Evolutionary conservation across 2,329 filamentous ascomycete species (phyloP), one percentile per base, ranked within the genome.

Genomic region (Endoconidiophora laricicola): DNA sequence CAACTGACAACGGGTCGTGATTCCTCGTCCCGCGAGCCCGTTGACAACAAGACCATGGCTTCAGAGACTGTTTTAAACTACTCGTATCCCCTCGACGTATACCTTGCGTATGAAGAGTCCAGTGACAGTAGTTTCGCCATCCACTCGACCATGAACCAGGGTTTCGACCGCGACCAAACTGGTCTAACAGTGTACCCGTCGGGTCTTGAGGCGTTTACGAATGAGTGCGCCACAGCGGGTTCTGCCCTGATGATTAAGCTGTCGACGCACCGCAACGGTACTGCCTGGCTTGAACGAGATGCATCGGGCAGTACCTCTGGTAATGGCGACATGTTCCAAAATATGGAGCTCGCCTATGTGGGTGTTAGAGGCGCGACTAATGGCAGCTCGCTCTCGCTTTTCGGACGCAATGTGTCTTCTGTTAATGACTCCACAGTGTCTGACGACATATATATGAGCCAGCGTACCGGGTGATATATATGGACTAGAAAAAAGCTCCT

Each of bases 261-360:
- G 7, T 60, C 58, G 2, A 82, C 78, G 0, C 68, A 59, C 39
- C 73, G 79, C 54, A 72, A 74, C 38, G 78, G 78, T 29, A 72
- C 67, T 4, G 79, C 77, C 4, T 62, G 59, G 26, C 83, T 78
- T 59, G 64, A 69, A n/a, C 64, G 67, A 47, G 61, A 60, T 48
- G 69, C 59, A 33, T 66, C 72, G 9, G 64, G 66, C 54, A 68
- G 64, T 54, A 65, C 60, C 46, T 69, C 70, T 45, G 70, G 73
- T 14, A 72, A 64, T 47, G 79, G 79, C 6, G 69, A 62, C 22
- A 78, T 74, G 5, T 67, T 67, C 50, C 79, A 84, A 61, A 62
- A 65, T 2, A 73, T 81, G 54, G 60, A 57, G 5, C 76, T 83
- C 54, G 65, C 42, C 20, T 16, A 41, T 23, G 38, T 41, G 33